Percentiles rank a stretch among this genome's conserved stretches.
Evolutionary conservation across 208 protist species (phyloP).

Genomic region (Trypanosomatidae sp.): DNA sequence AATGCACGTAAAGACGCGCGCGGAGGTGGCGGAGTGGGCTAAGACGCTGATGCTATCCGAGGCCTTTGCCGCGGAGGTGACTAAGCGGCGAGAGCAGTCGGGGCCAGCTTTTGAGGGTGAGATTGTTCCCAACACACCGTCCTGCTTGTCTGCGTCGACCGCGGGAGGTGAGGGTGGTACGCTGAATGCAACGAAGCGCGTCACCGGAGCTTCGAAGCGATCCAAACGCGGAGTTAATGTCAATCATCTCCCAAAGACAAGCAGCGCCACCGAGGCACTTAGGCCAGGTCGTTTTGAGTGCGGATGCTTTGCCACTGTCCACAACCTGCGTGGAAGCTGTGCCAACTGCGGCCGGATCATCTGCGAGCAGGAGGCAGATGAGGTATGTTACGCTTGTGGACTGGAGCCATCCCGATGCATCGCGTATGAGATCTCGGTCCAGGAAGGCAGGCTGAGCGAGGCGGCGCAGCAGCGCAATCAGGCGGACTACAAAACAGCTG

Average conservation of each 20-base stretch:
- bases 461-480: slow-evolving; percentile 64
- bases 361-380: slow-evolving; percentile 85
- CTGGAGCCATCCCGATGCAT: slow-evolving; percentile 67
- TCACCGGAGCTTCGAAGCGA: slow-evolving; percentile 10
- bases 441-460: slow-evolving; percentile 75
- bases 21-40: slow-evolving; percentile 75
- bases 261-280: slow-evolving; percentile 28
- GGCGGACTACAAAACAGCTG: slow-evolving; percentile 63
- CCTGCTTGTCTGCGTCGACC: background rate
- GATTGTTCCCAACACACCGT: background rate
- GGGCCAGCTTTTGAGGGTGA: slow-evolving; percentile 71
- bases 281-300: slow-evolving; percentile 80
- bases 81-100: slow-evolving; percentile 47
- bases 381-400: slow-evolving; percentile 84
- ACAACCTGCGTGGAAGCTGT: slow-evolving; percentile 80
- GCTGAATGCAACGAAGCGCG: slow-evolving; percentile 16
- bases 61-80: slow-evolving; percentile 62
- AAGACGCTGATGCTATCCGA: slow-evolving; percentile 81
- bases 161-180: background rate
- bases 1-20: slow-evolving; percentile 41
- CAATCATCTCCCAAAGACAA: slow-evolving; percentile 28
- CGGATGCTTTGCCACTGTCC: slow-evolving; percentile 86
- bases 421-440: slow-evolving; percentile 76
- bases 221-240: slow-evolving; percentile 25
- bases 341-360: slow-evolving; percentile 91